Base-by-base conservation (phyloP, 2,329 filamentous ascomycete genomes). In the Daldinia eschscholtzii region DNA sequence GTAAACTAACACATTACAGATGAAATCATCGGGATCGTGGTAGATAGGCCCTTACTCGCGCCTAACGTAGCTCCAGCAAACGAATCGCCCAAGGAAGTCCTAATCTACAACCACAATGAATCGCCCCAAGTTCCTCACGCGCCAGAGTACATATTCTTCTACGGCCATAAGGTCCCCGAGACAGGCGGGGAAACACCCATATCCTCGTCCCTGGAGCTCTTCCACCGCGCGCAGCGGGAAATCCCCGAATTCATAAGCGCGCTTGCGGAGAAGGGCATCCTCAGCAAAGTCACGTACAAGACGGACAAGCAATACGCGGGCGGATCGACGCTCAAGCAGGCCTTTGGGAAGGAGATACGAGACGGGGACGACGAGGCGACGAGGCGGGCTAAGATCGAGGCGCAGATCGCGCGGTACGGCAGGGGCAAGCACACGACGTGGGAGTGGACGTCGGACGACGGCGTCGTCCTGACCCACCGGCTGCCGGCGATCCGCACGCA, bases 91-190 rank as follows among this genome's bases (percentile, higher is more conserved):
- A 83, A 83, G 68, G 79, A 83, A 56, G 81, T 84, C 0, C 76
- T 81, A 6, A 84, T 86, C 44, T 85, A 84, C 72, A 85, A 80
- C 70, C 84, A 86, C 74, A 86, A 86, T 66, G 84, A 86, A 68
- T 85, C 82, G 0, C 82, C 82, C 0, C 83, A 85, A 67, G 83
- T 85, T 0, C 84, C 84, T 0, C 84, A 86, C 65, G 82, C 83
- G 0, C 84, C 84, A 0, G 84, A 83, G 66, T 86, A 86, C 65
- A 82, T 86, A 56, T 84, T 86, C 72, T 85, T 85, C 76, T 85
- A 85, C 53, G 74, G 77, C 1, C 80, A 85, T 64, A 76, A 73
- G 5, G 81, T 77, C 0, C 80, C 82, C 20, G 79, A 80, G 1
- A 79, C 80, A 5, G 83, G 70, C 35, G 70, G 70, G 1, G 70